Base-by-base conservation (phyloP, 495 filamentous ascomycete species). In the Aspergillus indologenus region DNA sequence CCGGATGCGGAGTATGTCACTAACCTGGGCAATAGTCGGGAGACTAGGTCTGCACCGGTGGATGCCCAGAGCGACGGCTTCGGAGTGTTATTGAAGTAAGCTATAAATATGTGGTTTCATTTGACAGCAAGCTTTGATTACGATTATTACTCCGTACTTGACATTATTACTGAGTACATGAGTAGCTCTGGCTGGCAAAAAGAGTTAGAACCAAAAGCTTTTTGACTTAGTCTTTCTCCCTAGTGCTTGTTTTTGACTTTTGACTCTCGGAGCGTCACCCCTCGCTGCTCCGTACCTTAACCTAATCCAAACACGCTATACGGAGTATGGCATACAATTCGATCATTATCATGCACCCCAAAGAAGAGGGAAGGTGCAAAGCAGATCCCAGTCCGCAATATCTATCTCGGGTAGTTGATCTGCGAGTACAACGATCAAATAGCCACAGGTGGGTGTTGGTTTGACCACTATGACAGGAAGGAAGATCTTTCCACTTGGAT, bases 391-490 rank as follows among this genome's bases (percentile, higher is more conserved):
- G 26, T 54, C 26, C 49, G 51, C 55, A 57, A 55, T 57, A 44
- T 54, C 61, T 60, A 47, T 54, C 57, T 60, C 34, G 51, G 61
- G 61, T 46, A 63, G 57, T 50, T 60, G 58, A 64, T 64, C 61
- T 64, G 53, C 57, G 55, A 51, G 44, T 24, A 11, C 17, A 34
- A 29, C 45, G 45, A 43, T 57, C 44, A n/a, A n/a, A n/a, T n/a
- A n/a, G n/a, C n/a, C n/a, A n/a, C 17, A 26, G 8, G 45, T 15
- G 4, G 15, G 19, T 46, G 45, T 15, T 24, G 46, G 12, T 15
- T 23, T 21, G 11, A 49, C 45, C 8, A 47, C 46, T 49, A 17
- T 23, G 18, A 21, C 21, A 22, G 24, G 9, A 40, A 40, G 12
- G 34, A 40, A 40, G 12, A 7, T 15, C 12, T 11, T 40, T 8